Base-by-base conservation (phyloP, 495 filamentous ascomycete species). In the Trichoderma reesei region DNA sequence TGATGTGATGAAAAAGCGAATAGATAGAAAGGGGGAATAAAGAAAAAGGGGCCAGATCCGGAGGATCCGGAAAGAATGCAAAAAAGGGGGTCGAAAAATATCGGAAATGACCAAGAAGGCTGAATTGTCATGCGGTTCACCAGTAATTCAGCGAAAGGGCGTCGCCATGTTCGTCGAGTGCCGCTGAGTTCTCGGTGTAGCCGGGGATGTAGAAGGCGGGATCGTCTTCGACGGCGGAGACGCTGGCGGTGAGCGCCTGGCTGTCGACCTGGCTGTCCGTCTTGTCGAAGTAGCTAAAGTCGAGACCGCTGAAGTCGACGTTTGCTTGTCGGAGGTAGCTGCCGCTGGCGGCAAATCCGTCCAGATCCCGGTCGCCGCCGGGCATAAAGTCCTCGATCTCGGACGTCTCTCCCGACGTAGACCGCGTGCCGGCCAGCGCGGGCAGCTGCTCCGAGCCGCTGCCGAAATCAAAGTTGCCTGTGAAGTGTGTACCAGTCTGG, bases 381-480 rank as follows among this genome's bases (percentile, higher is more conserved):
- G 80, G 73, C 56, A 77, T 68, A 68, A 81, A 80, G 60, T 92
- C 89, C 62, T 89, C 88, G 14, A 83, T 83, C 72, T 91, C 88
- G 14, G 88, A 91, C 37, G 88, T 83, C 65, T 90, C 88, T 38
- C 88, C 88, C 2, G 88, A 90, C 9, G 86, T 91, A 3, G 88
- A 90, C 2, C 87, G 87, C 7, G 83, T 73, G 38, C 71, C 74
- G 14, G 78, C 79, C 64, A 86, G 76, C 6, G 80, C 83, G 56
- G 79, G 75, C 59, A 83, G 77, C 59, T 80, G 80, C 64, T 80
- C 80, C 2, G 75, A 75, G 31, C 78, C 74, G 65, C 78, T 78
- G 56, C 70, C 73, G 66, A 82, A 88, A 65, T 90, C 86, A 67
- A 87, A 88, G 62, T 84, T 85, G 51, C 83, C 80, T 70, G 86